phyloP scores from a whole-genome alignment of 2,329 filamentous ascomycete species.

The Aotearoamyces nothofagi region DNA sequence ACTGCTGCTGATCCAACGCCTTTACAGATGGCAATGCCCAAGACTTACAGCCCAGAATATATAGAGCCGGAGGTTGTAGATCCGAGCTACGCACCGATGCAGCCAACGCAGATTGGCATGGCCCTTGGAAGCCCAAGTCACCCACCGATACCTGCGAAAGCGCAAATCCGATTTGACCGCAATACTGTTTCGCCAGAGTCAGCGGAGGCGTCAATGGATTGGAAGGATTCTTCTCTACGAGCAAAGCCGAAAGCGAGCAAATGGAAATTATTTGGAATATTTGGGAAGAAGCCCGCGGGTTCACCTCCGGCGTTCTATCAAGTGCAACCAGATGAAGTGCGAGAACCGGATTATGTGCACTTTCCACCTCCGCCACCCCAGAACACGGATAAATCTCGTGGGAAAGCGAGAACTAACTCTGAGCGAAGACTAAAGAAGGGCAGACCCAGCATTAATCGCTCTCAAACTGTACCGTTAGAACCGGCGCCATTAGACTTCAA shows the following conservation, averaged over 20 bases:
- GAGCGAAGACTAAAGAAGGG: conserved; percentile 8
- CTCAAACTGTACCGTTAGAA: conserved; percentile 10
- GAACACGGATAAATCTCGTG: conserved; percentile 8
- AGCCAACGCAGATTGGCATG: conserved; percentile 43
- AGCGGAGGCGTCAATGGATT: conserved; percentile 7
- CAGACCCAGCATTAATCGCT: conserved; percentile 13
- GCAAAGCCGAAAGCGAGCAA: conserved; percentile 30
- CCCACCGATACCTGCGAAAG: conserved; percentile 12
- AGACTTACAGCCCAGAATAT: too few relatives aligned
- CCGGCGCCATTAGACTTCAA: conserved; percentile 11
- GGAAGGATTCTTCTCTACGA: conserved; percentile 3
- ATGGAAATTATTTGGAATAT: conserved; percentile 40
- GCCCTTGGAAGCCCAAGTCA: conserved; percentile 55
- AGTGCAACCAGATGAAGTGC: conserved; percentile 11
- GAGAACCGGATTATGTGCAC: conserved; percentile 4
- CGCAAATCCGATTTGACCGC: conserved; percentile 5
- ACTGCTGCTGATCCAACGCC: neutral
- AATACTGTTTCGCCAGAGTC: conserved; percentile 13
- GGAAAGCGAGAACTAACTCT: conserved; percentile 11
- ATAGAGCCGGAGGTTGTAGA: conserved; percentile 6
- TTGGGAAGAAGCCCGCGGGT: conserved; percentile 25
- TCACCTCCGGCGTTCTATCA: conserved; percentile 15
- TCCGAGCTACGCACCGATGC: too few relatives aligned
- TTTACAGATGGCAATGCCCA: too few relatives aligned
- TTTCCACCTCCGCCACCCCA: conserved; percentile 4